Conservation (phyloP, 306 rosid genomes). For the Cyclanthera cordifolia region DNA sequence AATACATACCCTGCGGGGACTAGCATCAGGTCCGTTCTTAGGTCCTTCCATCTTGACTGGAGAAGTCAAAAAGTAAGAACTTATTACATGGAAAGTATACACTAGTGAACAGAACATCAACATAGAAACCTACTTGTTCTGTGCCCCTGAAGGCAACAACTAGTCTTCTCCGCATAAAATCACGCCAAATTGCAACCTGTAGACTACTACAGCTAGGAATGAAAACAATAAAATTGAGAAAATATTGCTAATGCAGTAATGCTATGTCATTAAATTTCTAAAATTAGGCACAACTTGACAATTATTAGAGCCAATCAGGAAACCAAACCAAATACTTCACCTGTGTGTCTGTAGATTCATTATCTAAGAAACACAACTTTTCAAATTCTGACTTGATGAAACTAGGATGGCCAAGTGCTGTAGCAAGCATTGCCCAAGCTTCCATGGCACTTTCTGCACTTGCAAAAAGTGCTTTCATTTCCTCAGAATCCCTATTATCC, state of each 20-base stretch:
- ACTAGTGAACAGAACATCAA: constrained; percentile 14
- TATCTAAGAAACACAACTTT: constrained; percentile 81
- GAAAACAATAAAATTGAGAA: constrained; percentile 17
- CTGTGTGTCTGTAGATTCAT: constrained; percentile 78
- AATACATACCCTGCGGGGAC: constrained; percentile 61
- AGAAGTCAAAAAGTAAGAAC: constrained; percentile 18
- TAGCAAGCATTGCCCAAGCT: constrained; percentile 98
- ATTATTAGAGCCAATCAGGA: constrained; percentile 14
- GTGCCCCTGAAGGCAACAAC: constrained; percentile 95
- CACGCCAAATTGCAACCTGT: constrained; percentile 98
- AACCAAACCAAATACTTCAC: constrained; percentile 30
- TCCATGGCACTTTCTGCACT: constrained; percentile 94
- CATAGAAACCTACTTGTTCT: constrained; percentile 54
- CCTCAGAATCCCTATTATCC: constrained; percentile 58
- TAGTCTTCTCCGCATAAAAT: constrained; percentile 53
- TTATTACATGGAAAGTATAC: background rate
- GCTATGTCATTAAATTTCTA: background rate
- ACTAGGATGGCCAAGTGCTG: constrained; percentile 85
- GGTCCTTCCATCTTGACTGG: constrained; percentile 88
- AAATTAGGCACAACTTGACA: constrained; percentile 1
- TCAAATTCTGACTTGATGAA: constrained; percentile 91
- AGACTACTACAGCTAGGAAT: constrained; percentile 19
- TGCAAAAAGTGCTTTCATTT: constrained; percentile 73
- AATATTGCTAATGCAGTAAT: constrained; percentile 7
- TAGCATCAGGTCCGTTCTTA: constrained; percentile 74